Conservation (phyloP, 306 rosid species). For the Rosa lucieae region DNA sequence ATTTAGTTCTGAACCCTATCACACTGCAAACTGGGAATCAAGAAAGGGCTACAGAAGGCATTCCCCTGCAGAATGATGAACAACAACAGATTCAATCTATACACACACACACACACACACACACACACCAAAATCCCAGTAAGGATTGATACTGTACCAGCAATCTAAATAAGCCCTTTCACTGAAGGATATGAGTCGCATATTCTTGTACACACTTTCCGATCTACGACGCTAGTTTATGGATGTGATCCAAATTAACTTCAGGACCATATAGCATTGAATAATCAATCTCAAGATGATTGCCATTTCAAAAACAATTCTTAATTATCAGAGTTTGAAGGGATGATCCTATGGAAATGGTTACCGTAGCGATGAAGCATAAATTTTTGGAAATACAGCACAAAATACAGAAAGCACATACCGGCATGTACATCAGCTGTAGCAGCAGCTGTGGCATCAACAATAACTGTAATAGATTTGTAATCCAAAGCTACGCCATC, state of each 20-base stretch:
- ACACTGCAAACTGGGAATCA: not conserved
- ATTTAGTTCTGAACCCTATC: not conserved
- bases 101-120: too few relatives aligned
- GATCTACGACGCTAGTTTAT: not conserved
- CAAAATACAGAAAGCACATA: constrained; percentile 36
- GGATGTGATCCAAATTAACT: not conserved
- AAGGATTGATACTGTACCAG: not conserved
- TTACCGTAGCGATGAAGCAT: not conserved
- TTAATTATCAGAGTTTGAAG: too few relatives aligned
- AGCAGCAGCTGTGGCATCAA: constrained; percentile 94
- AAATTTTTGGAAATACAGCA: not conserved
- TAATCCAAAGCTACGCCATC: constrained; percentile 90
- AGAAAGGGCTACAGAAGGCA: not conserved
- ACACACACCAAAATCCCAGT: not conserved
- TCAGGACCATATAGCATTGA: not conserved
- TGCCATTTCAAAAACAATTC: not conserved
- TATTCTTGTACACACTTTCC: not conserved
- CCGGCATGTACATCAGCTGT: constrained; percentile 69
- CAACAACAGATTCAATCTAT: not conserved
- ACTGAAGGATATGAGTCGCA: not conserved
- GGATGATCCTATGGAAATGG: not conserved
- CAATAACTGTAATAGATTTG: constrained; percentile 59
- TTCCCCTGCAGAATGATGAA: not conserved
- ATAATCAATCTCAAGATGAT: not conserved
- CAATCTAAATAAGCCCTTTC: not conserved